Conservation (phyloP, 495 filamentous ascomycete species). For the Xanthoparmelia taractica region DNA sequence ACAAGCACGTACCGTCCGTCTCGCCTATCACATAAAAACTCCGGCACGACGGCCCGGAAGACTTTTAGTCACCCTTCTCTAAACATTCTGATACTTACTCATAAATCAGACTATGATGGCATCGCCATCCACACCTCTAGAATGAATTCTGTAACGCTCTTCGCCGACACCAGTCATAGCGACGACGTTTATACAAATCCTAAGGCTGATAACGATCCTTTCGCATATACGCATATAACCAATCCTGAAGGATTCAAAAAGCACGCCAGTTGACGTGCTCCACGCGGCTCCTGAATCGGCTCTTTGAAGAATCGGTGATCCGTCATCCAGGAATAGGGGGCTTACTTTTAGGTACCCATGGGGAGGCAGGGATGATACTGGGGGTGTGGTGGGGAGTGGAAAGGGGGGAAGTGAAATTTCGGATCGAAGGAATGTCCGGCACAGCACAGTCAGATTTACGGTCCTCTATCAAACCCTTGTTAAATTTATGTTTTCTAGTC, state of each 20-base stretch:
- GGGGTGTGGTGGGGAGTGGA: no score
- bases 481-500: no score
- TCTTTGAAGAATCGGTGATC: neutral
- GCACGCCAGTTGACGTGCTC: neutral
- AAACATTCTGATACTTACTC: no score
- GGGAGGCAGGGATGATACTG: neutral
- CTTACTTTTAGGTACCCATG: neutral
- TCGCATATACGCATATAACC: neutral
- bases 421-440: no score
- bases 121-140: neutral
- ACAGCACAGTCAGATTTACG: no score
- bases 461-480: no score
- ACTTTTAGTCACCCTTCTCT: neutral
- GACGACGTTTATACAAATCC: neutral
- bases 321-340: neutral
- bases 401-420: neutral
- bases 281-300: neutral
- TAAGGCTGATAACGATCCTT: neutral
- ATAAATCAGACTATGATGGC: neutral
- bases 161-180: neutral
- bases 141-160: neutral
- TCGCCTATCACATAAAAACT: neutral
- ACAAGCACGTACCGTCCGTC: neutral
- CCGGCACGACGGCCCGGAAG: neutral
- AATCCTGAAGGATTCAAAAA: neutral